A percentile compares a stretch with the other conserved stretches of the same genome.
phyloP scores from a whole-genome alignment of 495 filamentous ascomycete genomes.

The Neurospora pannonica region DNA sequence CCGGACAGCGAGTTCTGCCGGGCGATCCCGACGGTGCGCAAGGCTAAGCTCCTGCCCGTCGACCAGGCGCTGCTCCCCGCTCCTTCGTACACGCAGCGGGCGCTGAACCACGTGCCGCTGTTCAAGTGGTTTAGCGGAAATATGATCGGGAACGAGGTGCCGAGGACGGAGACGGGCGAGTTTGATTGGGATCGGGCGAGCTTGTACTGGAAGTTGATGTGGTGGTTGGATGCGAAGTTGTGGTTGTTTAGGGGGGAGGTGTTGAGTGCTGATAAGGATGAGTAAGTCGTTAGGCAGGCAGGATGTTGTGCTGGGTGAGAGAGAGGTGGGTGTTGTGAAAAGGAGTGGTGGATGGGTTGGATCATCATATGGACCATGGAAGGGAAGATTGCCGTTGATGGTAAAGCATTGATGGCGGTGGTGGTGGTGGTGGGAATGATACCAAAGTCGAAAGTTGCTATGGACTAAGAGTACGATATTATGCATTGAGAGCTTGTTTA shows the following conservation, averaged over 20 bases:
- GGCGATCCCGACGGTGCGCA: constrained; percentile 38
- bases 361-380: background rate
- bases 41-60: constrained; percentile 39
- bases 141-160: constrained; percentile 70
- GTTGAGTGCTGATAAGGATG: constrained; percentile 40
- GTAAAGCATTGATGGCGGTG: background rate
- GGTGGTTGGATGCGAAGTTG: constrained; percentile 38
- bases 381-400: background rate
- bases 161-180: constrained; percentile 64
- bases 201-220: constrained; percentile 63
- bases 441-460: background rate
- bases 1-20: constrained; percentile 25
- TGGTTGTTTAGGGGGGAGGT: constrained; percentile 41
- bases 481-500: background rate
- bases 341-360: background rate
- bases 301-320: background rate
- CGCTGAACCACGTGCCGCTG: constrained; percentile 52
- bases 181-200: constrained; percentile 70
- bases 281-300: constrained; percentile 14
- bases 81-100: constrained; percentile 47
- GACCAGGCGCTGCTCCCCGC: constrained; percentile 60
- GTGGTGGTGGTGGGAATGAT: background rate
- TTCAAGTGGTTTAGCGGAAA: constrained; percentile 64
- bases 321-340: background rate
- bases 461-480: background rate